Percentiles rank a stretch among this genome's conserved stretches.
These are phyloP conservation scores for Pythium monospermum DNA, from an alignment of 352 stramenopile species.

Conservation along the genomic window DNA sequence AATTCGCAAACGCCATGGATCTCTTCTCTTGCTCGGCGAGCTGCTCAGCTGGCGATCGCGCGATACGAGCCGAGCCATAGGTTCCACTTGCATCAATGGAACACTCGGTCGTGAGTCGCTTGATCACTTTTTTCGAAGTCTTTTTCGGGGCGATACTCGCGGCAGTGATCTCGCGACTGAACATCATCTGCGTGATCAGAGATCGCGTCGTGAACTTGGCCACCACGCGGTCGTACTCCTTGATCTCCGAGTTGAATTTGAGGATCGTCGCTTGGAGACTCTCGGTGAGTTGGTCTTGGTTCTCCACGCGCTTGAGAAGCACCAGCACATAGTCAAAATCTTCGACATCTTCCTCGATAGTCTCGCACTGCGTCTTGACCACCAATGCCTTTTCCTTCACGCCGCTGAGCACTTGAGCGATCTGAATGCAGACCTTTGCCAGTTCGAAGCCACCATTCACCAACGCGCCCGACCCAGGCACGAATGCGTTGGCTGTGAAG, in stretches of 20 bases:
- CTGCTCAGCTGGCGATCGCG: background rate
- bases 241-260: background rate
- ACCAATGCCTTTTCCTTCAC: background rate
- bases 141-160: background rate
- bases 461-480: background rate
- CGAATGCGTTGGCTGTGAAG: background rate
- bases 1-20: background rate
- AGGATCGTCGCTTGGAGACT: background rate
- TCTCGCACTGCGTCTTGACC: conserved; percentile 1
- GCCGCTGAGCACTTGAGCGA: background rate
- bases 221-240: conserved; percentile 8
- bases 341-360: background rate
- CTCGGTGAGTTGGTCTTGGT: background rate
- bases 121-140: background rate
- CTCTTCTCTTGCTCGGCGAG: background rate
- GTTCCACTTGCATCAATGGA: background rate
- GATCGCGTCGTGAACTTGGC: background rate
- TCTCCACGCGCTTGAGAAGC: background rate
- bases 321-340: background rate
- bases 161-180: background rate
- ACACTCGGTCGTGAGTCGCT: background rate
- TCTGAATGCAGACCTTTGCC: background rate
- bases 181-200: conserved; percentile 1
- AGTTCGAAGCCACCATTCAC: background rate
- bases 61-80: background rate